Base-by-base conservation (phyloP, 352 stramenopile species). In the Phytophthora tubulina region DNA sequence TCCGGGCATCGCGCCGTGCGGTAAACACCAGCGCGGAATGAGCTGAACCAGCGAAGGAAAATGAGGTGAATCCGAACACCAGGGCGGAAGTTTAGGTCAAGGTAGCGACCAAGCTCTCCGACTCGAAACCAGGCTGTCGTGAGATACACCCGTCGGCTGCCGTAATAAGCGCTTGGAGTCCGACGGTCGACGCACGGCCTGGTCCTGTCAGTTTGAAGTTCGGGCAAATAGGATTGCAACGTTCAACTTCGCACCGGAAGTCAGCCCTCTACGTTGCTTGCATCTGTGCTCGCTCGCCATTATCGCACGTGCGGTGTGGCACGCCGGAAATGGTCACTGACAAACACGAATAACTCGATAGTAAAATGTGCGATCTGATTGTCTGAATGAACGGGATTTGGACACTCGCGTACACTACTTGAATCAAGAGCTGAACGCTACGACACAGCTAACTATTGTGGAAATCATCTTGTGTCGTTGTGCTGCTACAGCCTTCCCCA, bases 191-290 rank as follows among this genome's bases (percentile, higher is more conserved):
- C 21, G 1, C 21, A 27, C 21, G 21, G 21, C 63, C 63, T 67
- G 45, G 49, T 55, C 51, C 66, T 56, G 42, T 62, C 58, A 70
- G 38, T 50, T 73, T 74, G 67, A 74, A 74, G 59, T 70, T 70
- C 53, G 51, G 61, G 53, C 33, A 41, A 63, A 42, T 9, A 42
- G 42, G 62, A 70, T 70, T 70, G 62, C 63, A 70, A 70, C 55
- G 14, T 27, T 68, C 61, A 70, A 62, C 52, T 65, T 70, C 63
- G 63, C 54, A 70, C 52, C 63, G 63, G 63, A 70, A 70, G 21
- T 44, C 42, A 46, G 63, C 60, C 35, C 14, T 42, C 41, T 44
- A 50, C 15, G 21, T 27, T 27, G 21, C 21, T 27, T 57, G 35
- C 50, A 42, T 17, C 35, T 66, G 31, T 56, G 51, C 44, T 54